A percentile compares a stretch with the other conserved stretches of the same genome.
Conservation (phyloP, 306 rosid species). For the Acacia crassicarpa region DNA sequence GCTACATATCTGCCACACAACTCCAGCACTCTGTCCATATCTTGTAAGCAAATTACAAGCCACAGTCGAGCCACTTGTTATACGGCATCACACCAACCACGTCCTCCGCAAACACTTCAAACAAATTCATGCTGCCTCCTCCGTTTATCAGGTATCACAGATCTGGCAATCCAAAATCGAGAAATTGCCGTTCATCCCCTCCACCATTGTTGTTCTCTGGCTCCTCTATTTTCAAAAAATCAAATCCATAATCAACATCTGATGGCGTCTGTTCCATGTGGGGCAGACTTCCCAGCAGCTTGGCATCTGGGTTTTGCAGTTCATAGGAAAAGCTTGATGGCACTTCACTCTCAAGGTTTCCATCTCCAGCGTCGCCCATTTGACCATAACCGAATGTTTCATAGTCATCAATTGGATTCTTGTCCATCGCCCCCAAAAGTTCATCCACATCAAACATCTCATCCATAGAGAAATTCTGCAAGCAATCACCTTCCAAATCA, state of each 20-base stretch:
- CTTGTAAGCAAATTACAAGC: constrained; percentile 3
- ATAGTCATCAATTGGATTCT: constrained; percentile 27
- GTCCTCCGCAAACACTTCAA: neutral
- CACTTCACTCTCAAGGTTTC: constrained; percentile 25
- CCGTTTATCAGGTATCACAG: constrained; percentile 15
- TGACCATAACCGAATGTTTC: constrained; percentile 31
- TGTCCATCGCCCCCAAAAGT: constrained; percentile 47
- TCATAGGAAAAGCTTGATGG: constrained; percentile 48
- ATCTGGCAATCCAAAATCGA: constrained; percentile 34
- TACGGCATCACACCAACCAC: neutral
- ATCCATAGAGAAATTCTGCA: constrained; percentile 42
- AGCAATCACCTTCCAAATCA: constrained; percentile 29
- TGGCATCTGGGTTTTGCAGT: constrained; percentile 66
- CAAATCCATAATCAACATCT: constrained; percentile 50
- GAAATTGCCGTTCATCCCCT: constrained; percentile 39
- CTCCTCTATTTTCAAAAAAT: constrained; percentile 55
- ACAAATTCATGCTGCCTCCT: neutral
- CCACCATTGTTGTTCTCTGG: constrained; percentile 34
- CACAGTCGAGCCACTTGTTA: neutral
- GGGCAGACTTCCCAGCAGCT: constrained; percentile 60
- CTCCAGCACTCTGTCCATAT: neutral
- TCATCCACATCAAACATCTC: constrained; percentile 74
- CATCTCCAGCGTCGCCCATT: constrained; percentile 12
- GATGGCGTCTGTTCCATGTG: constrained; percentile 58
- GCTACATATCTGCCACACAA: neutral